Evolutionary conservation across 2,329 filamentous ascomycete genomes (phyloP).

Genomic region (Pseudocercospora musae): DNA sequence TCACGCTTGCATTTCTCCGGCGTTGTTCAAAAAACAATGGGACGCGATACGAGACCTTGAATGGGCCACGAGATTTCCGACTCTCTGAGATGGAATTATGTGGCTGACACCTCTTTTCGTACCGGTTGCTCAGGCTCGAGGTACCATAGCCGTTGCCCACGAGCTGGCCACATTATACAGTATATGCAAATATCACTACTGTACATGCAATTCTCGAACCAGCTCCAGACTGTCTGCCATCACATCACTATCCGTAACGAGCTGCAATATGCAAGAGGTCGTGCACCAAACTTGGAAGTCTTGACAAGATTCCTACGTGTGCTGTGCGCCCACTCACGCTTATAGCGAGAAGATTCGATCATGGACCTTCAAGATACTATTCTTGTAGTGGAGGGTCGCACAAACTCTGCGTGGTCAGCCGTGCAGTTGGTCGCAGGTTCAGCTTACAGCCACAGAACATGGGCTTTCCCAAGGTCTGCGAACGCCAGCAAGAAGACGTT

Average conservation of each 20-base stretch:
- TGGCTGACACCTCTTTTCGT: not conserved
- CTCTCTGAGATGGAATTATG: not conserved
- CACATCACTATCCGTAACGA: too few relatives aligned
- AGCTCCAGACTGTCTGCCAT: too few relatives aligned
- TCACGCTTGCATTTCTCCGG: conserved; percentile 8
- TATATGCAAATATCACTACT: not conserved
- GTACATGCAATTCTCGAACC: too few relatives aligned
- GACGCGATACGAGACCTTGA: conserved; percentile 8
- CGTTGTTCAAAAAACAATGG: conserved; percentile 7
- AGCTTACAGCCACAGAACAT: not conserved
- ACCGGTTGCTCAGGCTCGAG: not conserved
- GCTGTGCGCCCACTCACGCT: too few relatives aligned
- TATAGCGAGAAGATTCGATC: too few relatives aligned
- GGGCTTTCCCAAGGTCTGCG: not conserved
- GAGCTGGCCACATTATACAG: not conserved
- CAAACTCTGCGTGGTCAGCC: not conserved
- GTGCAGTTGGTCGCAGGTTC: not conserved
- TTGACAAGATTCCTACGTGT: too few relatives aligned
- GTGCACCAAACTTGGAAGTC: too few relatives aligned
- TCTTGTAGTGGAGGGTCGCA: not conserved
- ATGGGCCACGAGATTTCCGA: conserved; percentile 6
- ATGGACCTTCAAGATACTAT: not conserved
- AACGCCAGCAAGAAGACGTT: not conserved
- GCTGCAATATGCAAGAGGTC: too few relatives aligned
- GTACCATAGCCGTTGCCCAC: not conserved